Evolutionary conservation across 2,329 filamentous ascomycete species (phyloP).

Genomic region (Cercospora brassicicola): DNA sequence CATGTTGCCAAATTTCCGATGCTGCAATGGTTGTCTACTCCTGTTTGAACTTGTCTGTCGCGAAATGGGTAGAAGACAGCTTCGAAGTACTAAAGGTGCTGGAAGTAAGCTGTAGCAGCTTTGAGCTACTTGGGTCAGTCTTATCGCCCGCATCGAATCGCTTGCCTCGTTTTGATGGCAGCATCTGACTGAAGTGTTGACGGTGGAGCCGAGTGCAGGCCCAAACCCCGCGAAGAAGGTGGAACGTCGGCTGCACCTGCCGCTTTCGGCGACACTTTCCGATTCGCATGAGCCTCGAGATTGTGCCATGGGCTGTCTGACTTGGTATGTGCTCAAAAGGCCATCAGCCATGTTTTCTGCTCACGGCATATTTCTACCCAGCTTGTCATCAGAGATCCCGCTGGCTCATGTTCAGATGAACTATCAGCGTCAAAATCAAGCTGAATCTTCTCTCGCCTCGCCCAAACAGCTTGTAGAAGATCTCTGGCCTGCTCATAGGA

Average conservation of each 20-base stretch:
- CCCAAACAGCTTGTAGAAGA: conserved; percentile 8
- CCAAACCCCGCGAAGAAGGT: not conserved
- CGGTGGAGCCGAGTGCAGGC: not conserved
- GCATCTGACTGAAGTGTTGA: not conserved
- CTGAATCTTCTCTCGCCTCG: not conserved
- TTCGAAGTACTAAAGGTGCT: not conserved
- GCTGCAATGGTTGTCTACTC: not conserved
- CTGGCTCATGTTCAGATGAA: not conserved
- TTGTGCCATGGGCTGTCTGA: not conserved
- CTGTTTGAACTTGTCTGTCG: not conserved
- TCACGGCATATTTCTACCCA: conserved; percentile 16
- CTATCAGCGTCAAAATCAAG: not conserved
- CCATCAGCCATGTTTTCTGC: conserved; percentile 15
- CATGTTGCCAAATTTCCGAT: conserved; percentile 9
- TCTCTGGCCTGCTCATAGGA: conserved; percentile 11
- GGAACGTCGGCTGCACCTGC: not conserved
- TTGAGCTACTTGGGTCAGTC: not conserved
- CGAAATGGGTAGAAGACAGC: not conserved
- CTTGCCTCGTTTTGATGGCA: not conserved
- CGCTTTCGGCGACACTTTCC: not conserved
- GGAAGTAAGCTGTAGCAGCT: not conserved
- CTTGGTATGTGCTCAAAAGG: conserved; percentile 6
- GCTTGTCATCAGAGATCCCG: not conserved
- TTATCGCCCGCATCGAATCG: not conserved
- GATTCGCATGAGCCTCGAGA: not conserved